These are phyloP conservation scores for Nevesoporus exiguus DNA, from an alignment of 768 basidiomycete species.

Conservation along the genomic window DNA sequence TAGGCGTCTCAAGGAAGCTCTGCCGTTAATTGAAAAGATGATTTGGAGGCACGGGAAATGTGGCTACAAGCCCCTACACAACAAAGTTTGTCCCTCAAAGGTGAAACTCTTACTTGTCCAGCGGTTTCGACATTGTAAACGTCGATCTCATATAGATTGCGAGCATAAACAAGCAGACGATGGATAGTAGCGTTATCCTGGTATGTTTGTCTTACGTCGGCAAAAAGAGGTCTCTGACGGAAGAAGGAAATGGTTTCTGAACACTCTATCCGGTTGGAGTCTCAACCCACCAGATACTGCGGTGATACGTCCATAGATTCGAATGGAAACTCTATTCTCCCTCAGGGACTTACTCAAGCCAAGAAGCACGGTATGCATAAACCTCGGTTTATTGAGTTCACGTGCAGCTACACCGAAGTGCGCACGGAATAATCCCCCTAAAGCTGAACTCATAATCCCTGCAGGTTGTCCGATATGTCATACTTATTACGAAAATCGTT, in stretches of 20 bases:
- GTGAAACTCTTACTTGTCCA: constrained; percentile 31
- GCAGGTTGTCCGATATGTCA: constrained; percentile 71
- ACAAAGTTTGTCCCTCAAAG: constrained; percentile 75
- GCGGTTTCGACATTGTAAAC: not conserved
- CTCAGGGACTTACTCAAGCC: constrained; percentile 48
- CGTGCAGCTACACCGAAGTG: constrained; percentile 64
- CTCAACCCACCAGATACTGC: constrained; percentile 44
- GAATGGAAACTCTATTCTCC: constrained; percentile 42
- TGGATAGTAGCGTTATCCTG: constrained; percentile 65
- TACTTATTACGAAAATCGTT: constrained; percentile 58
- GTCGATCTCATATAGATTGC: constrained; percentile 34
- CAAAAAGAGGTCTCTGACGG: constrained; percentile 1
- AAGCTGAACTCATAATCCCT: not conserved
- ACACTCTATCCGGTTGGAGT: constrained; percentile 49
- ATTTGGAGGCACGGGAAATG: constrained; percentile 67
- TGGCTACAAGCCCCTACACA: constrained; percentile 61
- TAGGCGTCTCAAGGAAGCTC: constrained; percentile 55
- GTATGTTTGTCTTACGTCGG: constrained; percentile 33
- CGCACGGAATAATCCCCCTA: not conserved
- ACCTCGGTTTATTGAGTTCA: constrained; percentile 77
- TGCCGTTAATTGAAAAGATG: constrained; percentile 57
- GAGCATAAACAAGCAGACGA: constrained; percentile 34
- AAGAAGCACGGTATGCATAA: constrained; percentile 47
- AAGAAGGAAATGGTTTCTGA: constrained; percentile 75
- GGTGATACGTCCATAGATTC: constrained; percentile 53